Evolutionary conservation across 345 rosid genomes (phyloP), one percentile per base, ranked within the genome.

Genomic region (Conringia planisiliqua): DNA sequence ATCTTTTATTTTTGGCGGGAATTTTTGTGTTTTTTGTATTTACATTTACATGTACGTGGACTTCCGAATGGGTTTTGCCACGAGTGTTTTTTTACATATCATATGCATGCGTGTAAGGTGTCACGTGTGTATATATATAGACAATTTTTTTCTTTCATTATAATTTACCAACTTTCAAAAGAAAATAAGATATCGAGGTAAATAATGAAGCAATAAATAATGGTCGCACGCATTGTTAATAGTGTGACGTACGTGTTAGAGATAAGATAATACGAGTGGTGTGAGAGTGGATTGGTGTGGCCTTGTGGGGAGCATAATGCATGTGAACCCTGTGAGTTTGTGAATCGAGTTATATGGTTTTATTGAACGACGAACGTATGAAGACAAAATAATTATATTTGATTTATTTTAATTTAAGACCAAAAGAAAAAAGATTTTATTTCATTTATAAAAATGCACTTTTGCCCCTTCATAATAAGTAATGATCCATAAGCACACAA

Each of bases 1-100:
- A 56, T 48, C 39, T 77, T 71, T 77, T 77, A 64, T 71, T 71
- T 58, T 78, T 78, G 81, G 68, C 68, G 72, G 80, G 72, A 77
- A 65, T 10, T 65, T 64, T 77, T 71, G 56, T 77, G 76, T 38
- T 18, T 65, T 30, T 22, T 22, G 24, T 2, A 4, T 29, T 64
- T 43, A 44, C 1, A 20, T 69, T 47, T 11, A 76, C 58, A 64
- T 39, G 62, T 40, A 17, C 44, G 72, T 73, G 84, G 70, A 56
- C 50, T 69, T 69, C 70, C 11, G 26, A 54, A 54, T 33, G 75
- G 29, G 3, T 52, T 62, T 62, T 63, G 17, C 26, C 70, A 76
- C 58, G 26, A 22, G 24, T 22, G 43, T 43, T 3, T 46, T 68
- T 75, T 68, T 39, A 40, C 42, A 54, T 27, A 24, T 32, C 13